Evolutionary conservation across 1,284 basidiomycete genomes (phyloP), one percentile per base, ranked within the genome.

Genomic region (Meira nashicola): DNA sequence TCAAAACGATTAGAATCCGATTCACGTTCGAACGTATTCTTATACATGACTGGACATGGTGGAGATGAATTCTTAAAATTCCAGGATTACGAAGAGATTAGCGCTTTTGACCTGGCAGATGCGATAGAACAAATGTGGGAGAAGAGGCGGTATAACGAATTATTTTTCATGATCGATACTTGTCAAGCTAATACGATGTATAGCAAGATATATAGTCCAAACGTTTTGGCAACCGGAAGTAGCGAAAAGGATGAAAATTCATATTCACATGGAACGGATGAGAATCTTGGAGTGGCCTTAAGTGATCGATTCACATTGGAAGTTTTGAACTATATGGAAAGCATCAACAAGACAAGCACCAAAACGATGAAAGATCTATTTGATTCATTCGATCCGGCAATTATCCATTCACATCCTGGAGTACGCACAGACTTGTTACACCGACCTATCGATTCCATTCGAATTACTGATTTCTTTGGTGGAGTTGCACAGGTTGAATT

Each of bases 41-140:
- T 98, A 23, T 98, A 95, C 80, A 90, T 98, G 89, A 95, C 95
- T 0, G 95, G 94, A 0, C 94, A 98, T 71, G 94, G 95, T 3
- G 94, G 94, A 0, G 89, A 95, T 71, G 94, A 96, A 79, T 99
- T 98, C 78, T 84, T 98, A 69, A 98, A 98, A 80, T 98, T 99
- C 78, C 94, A 98, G 77, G 94, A 99, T 79, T 91, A 91, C 76
- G 94, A 98, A 79, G 95, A 99, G 77, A 91, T 98, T 67, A 91
- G 89, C 55, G 92, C 94, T 0, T 91, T 90, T 60, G 94, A 98
- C 40, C 60, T 77, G 28, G 93, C 94, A 0, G 94, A 98, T 78
- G 93, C 94, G 0, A 88, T 98, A 62, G 92, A 92, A 78, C 92
- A 96, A 79, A 98, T 98, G 94, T 92, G 89, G 84, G 89, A 93